Evolutionary conservation across 106 monocot species (phyloP).

Genomic region (Dendrobium catenatum): DNA sequence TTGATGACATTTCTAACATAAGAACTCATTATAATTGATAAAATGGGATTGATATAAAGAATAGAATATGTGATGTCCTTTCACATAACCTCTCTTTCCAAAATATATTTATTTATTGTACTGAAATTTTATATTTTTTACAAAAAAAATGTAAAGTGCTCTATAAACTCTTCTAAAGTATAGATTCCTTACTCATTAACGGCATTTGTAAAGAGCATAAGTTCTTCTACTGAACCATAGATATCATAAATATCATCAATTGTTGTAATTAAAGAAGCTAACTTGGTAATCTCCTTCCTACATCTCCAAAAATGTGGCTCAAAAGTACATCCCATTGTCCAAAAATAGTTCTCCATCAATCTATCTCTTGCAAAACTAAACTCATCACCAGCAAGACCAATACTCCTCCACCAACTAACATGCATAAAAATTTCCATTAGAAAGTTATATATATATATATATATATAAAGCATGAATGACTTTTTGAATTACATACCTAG

Average conservation of each 20-base stretch:
- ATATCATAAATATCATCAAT: not conserved
- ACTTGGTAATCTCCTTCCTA: slow-evolving; percentile 13
- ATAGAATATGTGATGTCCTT: no score
- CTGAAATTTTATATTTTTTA: not conserved
- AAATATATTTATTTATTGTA: no score
- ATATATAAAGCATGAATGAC: not conserved
- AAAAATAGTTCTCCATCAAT: slow-evolving; percentile 31
- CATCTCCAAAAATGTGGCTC: slow-evolving; percentile 18
- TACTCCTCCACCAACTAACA: not conserved
- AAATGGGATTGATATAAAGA: no score
- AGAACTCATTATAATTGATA: no score
- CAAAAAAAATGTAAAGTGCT: not conserved
- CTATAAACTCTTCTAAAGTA: not conserved
- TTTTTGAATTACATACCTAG: slow-evolving; percentile 9
- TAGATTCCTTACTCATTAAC: not conserved
- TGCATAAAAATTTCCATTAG: not conserved
- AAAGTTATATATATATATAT: not conserved
- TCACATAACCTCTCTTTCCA: no score
- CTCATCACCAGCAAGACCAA: not conserved
- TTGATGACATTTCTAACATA: no score
- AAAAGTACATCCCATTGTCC: slow-evolving; percentile 5
- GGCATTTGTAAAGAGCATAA: not conserved
- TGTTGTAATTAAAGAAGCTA: not conserved
- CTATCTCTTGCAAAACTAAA: slow-evolving; percentile 39
- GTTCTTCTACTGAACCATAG: not conserved